Evolutionary conservation across 2,329 filamentous ascomycete species (phyloP).

Genomic region (Grosmannia huntii): DNA sequence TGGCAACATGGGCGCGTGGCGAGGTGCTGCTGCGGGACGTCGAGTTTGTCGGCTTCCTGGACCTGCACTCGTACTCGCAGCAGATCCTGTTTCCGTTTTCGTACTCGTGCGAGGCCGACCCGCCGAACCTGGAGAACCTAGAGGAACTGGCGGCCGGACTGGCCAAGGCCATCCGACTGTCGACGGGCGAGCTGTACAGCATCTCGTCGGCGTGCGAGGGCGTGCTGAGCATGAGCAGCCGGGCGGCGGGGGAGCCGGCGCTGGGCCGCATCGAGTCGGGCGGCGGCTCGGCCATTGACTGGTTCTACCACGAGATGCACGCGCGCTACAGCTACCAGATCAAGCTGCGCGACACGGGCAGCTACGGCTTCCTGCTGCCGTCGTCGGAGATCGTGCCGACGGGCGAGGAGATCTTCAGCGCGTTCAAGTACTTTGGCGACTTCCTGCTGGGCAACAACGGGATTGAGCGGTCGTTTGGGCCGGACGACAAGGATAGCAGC

Average conservation of each 20-base stretch:
- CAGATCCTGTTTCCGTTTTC: slow-evolving; percentile 88
- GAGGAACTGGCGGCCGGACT: slow-evolving; percentile 81
- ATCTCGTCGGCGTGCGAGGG: slow-evolving; percentile 82
- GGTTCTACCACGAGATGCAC: slow-evolving; percentile 80
- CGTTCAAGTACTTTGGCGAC: slow-evolving; percentile 71
- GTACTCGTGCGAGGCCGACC: slow-evolving; percentile 64
- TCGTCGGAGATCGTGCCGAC: slow-evolving; percentile 78
- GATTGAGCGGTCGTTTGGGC: slow-evolving; percentile 33
- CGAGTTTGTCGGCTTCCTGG: slow-evolving; percentile 72
- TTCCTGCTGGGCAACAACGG: slow-evolving; percentile 63
- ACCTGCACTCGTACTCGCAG: slow-evolving; percentile 91
- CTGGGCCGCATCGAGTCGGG: slow-evolving; percentile 63
- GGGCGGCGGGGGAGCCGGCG: slow-evolving; percentile 48
- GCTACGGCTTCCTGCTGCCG: slow-evolving; percentile 85
- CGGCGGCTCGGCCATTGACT: slow-evolving; percentile 82
- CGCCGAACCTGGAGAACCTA: slow-evolving; percentile 81
- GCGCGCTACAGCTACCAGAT: slow-evolving; percentile 85
- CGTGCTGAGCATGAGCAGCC: slow-evolving; percentile 42
- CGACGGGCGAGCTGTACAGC: slow-evolving; percentile 61
- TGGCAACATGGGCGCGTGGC: slow-evolving; percentile 75
- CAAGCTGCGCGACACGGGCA: slow-evolving; percentile 85
- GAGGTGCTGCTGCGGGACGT: slow-evolving; percentile 58
- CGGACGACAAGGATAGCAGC: background rate
- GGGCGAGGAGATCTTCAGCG: slow-evolving; percentile 75
- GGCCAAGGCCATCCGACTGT: slow-evolving; percentile 76